Base-by-base conservation (phyloP, 805 yeast genomes). In the Wickerhamiella australiensis region DNA sequence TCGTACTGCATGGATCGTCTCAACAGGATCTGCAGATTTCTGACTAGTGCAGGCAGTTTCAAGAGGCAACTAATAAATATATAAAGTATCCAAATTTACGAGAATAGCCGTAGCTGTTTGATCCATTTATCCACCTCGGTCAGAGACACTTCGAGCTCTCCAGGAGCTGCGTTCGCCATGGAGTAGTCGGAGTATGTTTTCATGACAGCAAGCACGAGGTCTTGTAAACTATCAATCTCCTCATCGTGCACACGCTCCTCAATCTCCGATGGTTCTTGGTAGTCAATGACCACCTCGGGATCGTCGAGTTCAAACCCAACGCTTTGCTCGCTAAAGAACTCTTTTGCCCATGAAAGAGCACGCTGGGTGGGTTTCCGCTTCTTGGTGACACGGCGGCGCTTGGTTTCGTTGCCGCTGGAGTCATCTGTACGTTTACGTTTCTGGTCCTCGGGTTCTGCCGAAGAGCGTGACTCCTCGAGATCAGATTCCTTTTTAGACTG, bases 191-290 rank as follows among this genome's bases (percentile, higher is more conserved):
- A 43, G n/a, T 17, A 46, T 29, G 43, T 37, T 37, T 46, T 46
- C 23, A 31, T 17, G 15, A 46, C 29, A 3, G 49, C 49, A 3
- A 46, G 43, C 27, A 21, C 33, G 17, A 46, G 43, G n/a, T 38
- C 47, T 18, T n/a, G 49, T 3, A 47, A 27, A 36, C 37, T 48
- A 9, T 33, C 56, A 17, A 27, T 52, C 41, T 33, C 49, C 36
- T 35, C 53, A 27, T 53, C 56, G 31, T 33, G 29, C 2, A 17
- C 36, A 43, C 20, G 36, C 52, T 49, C 43, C 31, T 37, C 43
- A 18, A 46, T 51, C 50, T 46, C 46, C 27, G 11, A 42, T 25
- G 35, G 47, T 48, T 52, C 53, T 12, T 25, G 29, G 47, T 9
- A 50, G 49, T 33, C 33, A 26, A 42, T 37, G 36, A 35, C 37